Evolutionary conservation across 2,329 filamentous ascomycete species (phyloP).

Genomic region (Alternaria gansuensis): DNA sequence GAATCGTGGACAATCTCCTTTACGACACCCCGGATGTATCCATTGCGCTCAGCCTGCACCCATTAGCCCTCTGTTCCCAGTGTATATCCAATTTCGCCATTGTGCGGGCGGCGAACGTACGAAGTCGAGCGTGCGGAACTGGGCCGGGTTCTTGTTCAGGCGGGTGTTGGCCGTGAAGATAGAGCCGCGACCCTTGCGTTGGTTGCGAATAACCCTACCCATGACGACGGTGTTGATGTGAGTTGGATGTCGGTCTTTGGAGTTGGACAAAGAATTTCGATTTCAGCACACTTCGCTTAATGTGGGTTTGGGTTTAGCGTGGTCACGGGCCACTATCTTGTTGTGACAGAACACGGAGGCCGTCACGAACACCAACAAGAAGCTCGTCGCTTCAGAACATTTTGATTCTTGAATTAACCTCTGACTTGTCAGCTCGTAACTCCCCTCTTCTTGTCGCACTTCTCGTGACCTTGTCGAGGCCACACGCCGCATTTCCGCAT

Average conservation of each 20-base stretch:
- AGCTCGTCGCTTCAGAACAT: too few species aligned
- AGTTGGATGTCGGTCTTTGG: slow-evolving; percentile 27
- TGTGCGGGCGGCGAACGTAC: slow-evolving; percentile 52
- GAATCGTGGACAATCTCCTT: slow-evolving; percentile 99
- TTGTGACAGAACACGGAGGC: not conserved
- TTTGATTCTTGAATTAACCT: too few species aligned
- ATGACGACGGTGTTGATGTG: slow-evolving; percentile 52
- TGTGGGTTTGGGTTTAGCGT: slow-evolving; percentile 5
- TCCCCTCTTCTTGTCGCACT: too few species aligned
- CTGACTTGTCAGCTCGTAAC: too few species aligned
- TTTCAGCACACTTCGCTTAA: not conserved
- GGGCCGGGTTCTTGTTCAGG: slow-evolving; percentile 92
- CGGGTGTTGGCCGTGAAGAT: slow-evolving; percentile 73
- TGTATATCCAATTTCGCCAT: slow-evolving; percentile 28
- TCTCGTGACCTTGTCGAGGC: too few species aligned
- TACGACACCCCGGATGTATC: slow-evolving; percentile 96
- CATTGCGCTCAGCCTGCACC: slow-evolving; percentile 80
- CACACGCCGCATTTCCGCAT: too few species aligned
- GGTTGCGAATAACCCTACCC: slow-evolving; percentile 80
- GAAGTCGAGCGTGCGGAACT: slow-evolving; percentile 97
- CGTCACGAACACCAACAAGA: not conserved
- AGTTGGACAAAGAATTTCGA: slow-evolving; percentile 9
- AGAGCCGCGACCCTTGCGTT: slow-evolving; percentile 75
- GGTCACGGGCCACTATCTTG: slow-evolving; percentile 6
- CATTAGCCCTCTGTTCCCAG: slow-evolving; percentile 50